Percentiles rank a stretch among this genome's conserved stretches.
phyloP scores from a whole-genome alignment of 345 rosid species.

The Syzygium aromaticum region DNA sequence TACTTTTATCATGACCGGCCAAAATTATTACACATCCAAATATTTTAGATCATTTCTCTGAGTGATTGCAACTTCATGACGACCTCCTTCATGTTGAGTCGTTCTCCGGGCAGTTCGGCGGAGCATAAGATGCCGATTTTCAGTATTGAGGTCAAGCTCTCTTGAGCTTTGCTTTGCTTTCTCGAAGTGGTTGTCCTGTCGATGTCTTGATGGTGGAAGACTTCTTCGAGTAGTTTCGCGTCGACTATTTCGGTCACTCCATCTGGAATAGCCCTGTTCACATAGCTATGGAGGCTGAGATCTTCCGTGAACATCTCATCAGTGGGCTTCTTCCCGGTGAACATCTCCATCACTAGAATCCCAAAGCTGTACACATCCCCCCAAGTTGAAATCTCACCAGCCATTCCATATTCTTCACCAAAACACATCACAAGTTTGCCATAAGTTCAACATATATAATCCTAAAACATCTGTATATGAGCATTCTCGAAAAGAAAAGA shows the following conservation, averaged over 20 bases:
- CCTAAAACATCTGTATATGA: neutral
- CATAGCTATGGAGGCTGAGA: conserved; percentile 15
- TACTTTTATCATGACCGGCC: neutral
- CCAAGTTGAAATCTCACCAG: conserved; percentile 15
- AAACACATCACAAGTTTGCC: neutral
- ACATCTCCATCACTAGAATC: conserved; percentile 24
- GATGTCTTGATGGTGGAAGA: neutral
- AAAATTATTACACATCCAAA: neutral
- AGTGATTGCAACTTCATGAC: conserved; percentile 1
- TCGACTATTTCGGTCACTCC: conserved; percentile 2
- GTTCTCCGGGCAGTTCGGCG: conserved; percentile 5
- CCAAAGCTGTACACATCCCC: conserved; percentile 31
- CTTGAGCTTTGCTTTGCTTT: neutral
- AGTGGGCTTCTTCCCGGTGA: conserved; percentile 19
- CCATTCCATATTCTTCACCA: conserved; percentile 15
- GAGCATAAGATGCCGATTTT: conserved; percentile 11
- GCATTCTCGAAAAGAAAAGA: neutral
- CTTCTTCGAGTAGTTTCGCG: conserved; percentile 7
- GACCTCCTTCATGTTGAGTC: conserved; percentile 7
- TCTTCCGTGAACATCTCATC: conserved; percentile 17
- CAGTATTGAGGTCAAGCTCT: neutral
- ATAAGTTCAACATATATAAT: neutral
- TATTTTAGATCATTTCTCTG: neutral
- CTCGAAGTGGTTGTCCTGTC: neutral
- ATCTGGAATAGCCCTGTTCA: conserved; percentile 9